Evolutionary conservation across 345 rosid species (phyloP), one percentile per base, ranked within the genome.

Genomic region (Tarenaya hassleriana): DNA sequence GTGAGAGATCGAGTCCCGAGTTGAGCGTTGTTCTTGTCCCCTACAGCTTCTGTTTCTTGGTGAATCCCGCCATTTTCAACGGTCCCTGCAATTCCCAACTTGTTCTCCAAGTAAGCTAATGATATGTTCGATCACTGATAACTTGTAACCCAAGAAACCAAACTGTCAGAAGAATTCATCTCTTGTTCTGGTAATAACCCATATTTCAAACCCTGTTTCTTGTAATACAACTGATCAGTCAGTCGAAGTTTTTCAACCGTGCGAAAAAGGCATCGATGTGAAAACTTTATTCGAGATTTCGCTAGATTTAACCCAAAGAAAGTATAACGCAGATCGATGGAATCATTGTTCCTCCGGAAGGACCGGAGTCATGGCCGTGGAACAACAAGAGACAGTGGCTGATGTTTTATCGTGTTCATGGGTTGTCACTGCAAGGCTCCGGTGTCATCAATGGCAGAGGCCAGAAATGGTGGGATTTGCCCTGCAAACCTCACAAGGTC

Each of bases 391-490:
- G 84, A 37, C 96, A 87, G 48, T 87, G 96, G 95, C 69, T 91
- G 13, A 85, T 87, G 35, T 82, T 91, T 67, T 84, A 87, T 41
- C 75, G 80, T 70, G 69, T 82, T 27, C 64, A 78, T 52, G 73
- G 77, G 32, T 61, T 90, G 81, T 70, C 84, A 16, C 67, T 90
- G 61, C 76, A 66, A 74, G 97, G 95, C 38, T 81, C 76, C 8
- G 91, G 95, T 51, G 54, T 67, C 10, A 71, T 86, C 53, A 72
- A 90, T 60, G 96, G 95, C 35, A 71, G 78, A 66, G 97, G 97
- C 50, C 67, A 80, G 19, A 82, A 90, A 70, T 90, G 96, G 97
- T 90, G 97, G 96, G 69, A 82, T 67, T 88, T 90, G 47, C 91
- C 97, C 41, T 90, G 96, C 67, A 84, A 90, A 67, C 97, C 96